phyloP scores from a whole-genome alignment of 371 early-diverging fungal genomes.

The Chytridium lagenaria region DNA sequence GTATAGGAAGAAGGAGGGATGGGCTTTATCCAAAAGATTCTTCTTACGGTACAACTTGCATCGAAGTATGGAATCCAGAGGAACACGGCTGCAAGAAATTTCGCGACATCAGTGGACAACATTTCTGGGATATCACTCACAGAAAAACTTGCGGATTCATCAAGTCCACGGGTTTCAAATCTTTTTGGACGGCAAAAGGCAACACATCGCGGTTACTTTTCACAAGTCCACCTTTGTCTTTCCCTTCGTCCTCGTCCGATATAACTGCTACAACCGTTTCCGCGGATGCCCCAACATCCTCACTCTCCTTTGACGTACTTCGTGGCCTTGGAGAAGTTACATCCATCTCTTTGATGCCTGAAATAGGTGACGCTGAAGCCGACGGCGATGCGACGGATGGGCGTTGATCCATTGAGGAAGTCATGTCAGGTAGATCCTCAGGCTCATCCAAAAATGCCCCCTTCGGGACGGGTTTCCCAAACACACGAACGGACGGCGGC shows the following conservation, averaged over 20 bases:
- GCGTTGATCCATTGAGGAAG: background rate
- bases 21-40: slow-evolving; percentile 48
- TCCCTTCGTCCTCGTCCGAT: background rate
- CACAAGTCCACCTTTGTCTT: background rate
- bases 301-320: background rate
- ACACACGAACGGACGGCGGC: background rate
- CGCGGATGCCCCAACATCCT: slow-evolving; percentile 4
- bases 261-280: background rate
- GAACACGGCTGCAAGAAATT: slow-evolving; percentile 42
- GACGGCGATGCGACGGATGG: background rate
- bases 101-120: background rate
- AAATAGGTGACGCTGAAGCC: no score
- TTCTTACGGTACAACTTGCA: slow-evolving; percentile 56
- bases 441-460: background rate
- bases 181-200: slow-evolving; percentile 1
- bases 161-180: slow-evolving; percentile 18
- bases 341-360: no score
- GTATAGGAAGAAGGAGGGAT: slow-evolving; percentile 55
- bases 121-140: slow-evolving; percentile 8
- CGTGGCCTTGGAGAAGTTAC: background rate
- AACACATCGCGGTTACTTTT: background rate
- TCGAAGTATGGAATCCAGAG: slow-evolving; percentile 46
- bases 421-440: slow-evolving; percentile 8
- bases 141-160: slow-evolving; percentile 18
- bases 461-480: background rate